Base-by-base conservation (phyloP, 2,329 filamentous ascomycete genomes). In the Talaromyces verruculosus region DNA sequence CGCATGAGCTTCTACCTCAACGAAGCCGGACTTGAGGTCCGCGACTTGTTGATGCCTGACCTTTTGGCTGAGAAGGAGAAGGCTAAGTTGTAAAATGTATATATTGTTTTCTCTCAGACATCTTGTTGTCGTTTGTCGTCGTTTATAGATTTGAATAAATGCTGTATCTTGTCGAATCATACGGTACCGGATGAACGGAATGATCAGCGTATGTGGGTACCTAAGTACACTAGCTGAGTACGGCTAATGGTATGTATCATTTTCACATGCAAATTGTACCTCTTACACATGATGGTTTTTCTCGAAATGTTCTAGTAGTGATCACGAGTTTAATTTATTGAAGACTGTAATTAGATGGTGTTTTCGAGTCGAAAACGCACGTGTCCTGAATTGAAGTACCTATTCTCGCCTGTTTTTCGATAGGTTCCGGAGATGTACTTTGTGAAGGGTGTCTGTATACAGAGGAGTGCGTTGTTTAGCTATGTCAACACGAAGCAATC, bases 1-100 rank as follows among this genome's bases (percentile, higher is more conserved):
- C 89, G 91, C 71, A 97, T 99, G 94, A 95, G 91, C 80, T 91
- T 94, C 84, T 99, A 92, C 81, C 84, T 99, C 71, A 96, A 93
- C 75, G 95, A 99, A 81, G 94, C 95, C 0, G 95, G 94, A 1
- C 86, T 88, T 68, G 95, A 99, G 70, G 88, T 99, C 77, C 87
- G 93, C 70, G 93, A 97, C 71, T 80, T 99, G 63, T 86, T 99
- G 78, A 81, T 91, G 74, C 90, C 92, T 25, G 92, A 91, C 57
- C 79, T 97, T 53, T 70, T 73, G 39, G 74, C 77, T 39, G 89
- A 94, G 79, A 78, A 87, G 19, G 86, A 91, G 71, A 96, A 96
- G 85, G 88, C 94, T 30, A 97, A 97, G 86, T 81, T 97, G 78
- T 97, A 92, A 73, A 43, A 28, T 60, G 57, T 60, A 45, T 60